These are phyloP conservation scores for Fusarium protoensiforme DNA, from an alignment of 2,329 filamentous ascomycete species.

Conservation along the genomic window DNA sequence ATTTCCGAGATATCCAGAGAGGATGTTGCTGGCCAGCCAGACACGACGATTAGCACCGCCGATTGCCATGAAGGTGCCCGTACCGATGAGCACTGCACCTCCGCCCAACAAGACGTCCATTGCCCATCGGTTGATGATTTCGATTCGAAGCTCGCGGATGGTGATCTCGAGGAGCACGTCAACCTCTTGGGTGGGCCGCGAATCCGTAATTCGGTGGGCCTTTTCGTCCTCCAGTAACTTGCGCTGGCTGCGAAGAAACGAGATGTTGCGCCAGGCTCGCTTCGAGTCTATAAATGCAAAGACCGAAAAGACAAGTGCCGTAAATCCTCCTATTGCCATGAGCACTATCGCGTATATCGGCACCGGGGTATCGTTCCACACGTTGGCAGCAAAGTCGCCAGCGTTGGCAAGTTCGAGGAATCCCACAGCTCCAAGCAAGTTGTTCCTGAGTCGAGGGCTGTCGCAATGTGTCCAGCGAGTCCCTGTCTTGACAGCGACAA, in stretches of 20 bases:
- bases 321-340: constrained; percentile 63
- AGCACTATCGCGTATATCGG: constrained; percentile 59
- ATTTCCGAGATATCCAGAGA: constrained; percentile 68
- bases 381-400: constrained; percentile 67
- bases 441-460: constrained; percentile 41
- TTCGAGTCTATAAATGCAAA: constrained; percentile 58
- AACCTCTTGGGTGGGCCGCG: constrained; percentile 35
- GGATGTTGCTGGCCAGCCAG: constrained; percentile 60
- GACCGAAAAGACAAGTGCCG: constrained; percentile 57
- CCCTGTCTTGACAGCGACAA: constrained; percentile 24
- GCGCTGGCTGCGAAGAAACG: constrained; percentile 56
- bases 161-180: constrained; percentile 57
- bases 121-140: constrained; percentile 60
- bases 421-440: constrained; percentile 52
- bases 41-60: constrained; percentile 56
- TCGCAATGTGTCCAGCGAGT: constrained; percentile 18
- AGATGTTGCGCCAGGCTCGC: constrained; percentile 58
- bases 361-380: constrained; percentile 64
- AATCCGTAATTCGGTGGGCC: constrained; percentile 1
- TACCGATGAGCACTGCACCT: constrained; percentile 60
- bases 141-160: constrained; percentile 60
- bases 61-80: constrained; percentile 65
- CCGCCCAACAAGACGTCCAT: constrained; percentile 64
- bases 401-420: constrained; percentile 67
- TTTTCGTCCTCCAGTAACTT: constrained; percentile 42